Percentiles rank a stretch among this genome's conserved stretches.
These are phyloP conservation scores for Termitomyces sp. DNA, from an alignment of 768 basidiomycete genomes.

Conservation along the genomic window DNA sequence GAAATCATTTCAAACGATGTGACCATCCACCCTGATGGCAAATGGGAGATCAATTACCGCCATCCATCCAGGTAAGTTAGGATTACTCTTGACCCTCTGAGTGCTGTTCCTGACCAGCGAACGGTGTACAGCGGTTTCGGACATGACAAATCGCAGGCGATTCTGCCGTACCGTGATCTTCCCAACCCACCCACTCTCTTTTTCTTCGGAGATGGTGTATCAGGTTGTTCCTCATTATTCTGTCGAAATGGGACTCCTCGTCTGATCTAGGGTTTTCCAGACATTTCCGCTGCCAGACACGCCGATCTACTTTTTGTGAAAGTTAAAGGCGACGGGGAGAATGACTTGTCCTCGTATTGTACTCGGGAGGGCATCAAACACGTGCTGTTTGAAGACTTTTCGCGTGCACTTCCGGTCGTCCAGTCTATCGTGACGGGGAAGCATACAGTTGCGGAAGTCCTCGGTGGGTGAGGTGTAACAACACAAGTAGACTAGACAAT, in stretches of 20 bases:
- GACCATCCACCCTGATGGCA: slow-evolving; percentile 56
- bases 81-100: not conserved
- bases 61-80: slow-evolving; percentile 75
- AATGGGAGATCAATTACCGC: slow-evolving; percentile 83
- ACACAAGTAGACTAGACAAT: not conserved
- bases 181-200: slow-evolving; percentile 76
- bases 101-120: not conserved
- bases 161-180: slow-evolving; percentile 83
- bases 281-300: slow-evolving; percentile 89
- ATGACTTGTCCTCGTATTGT: slow-evolving; percentile 87
- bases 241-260: not conserved
- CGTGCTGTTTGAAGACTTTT: slow-evolving; percentile 74
- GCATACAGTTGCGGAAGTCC: slow-evolving; percentile 55
- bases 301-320: slow-evolving; percentile 97
- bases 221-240: slow-evolving; percentile 41
- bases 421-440: slow-evolving; percentile 70
- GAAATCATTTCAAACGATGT: slow-evolving; percentile 96
- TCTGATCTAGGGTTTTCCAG: slow-evolving; percentile 34
- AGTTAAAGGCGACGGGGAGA: slow-evolving; percentile 70
- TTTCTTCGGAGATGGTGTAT: slow-evolving; percentile 98
- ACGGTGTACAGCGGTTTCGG: slow-evolving; percentile 69
- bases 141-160: slow-evolving; percentile 96
- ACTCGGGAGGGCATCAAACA: slow-evolving; percentile 75
- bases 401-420: slow-evolving; percentile 57
- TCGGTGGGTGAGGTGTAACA: slow-evolving; percentile 2